Evolutionary conservation across 1,284 basidiomycete species (phyloP).

Genomic region (Hymenochaete sp.): DNA sequence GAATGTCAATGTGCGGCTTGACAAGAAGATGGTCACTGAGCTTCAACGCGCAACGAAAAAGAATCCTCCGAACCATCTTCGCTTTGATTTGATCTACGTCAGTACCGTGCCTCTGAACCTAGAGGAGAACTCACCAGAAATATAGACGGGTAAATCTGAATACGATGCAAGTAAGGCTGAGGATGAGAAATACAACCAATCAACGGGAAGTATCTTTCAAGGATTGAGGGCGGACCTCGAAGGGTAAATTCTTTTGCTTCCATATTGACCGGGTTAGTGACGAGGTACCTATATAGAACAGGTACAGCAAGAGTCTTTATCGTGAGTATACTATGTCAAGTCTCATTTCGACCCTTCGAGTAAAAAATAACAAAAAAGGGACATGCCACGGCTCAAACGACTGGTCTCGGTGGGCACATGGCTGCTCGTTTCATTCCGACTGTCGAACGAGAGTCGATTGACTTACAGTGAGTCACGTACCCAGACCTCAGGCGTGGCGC

Average conservation of each 20-base stretch:
- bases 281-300: constrained; percentile 33
- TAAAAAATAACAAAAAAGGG: too few relatives aligned
- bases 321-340: constrained; percentile 31
- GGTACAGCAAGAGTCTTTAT: constrained; percentile 72
- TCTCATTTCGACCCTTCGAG: constrained; percentile 5
- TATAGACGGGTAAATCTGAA: constrained; percentile 82
- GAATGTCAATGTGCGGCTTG: constrained; percentile 67
- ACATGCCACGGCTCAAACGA: constrained; percentile 84
- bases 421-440: constrained; percentile 93
- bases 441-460: constrained; percentile 92
- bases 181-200: constrained; percentile 49
- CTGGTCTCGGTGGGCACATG: constrained; percentile 87
- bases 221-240: constrained; percentile 79
- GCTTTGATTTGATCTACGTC: constrained; percentile 83
- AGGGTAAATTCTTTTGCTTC: constrained; percentile 35
- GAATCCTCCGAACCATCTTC: constrained; percentile 73
- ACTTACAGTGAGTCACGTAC: constrained; percentile 58
- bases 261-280: constrained; percentile 16
- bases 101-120: constrained; percentile 22
- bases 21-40: constrained; percentile 68
- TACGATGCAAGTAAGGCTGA: constrained; percentile 70
- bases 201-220: constrained; percentile 75
- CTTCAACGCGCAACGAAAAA: constrained; percentile 94
- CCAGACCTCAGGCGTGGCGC: constrained; percentile 21
- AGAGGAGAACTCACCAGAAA: neutral